These are phyloP conservation scores for Trametes maxima DNA, from an alignment of 768 basidiomycete genomes.

Conservation along the genomic window DNA sequence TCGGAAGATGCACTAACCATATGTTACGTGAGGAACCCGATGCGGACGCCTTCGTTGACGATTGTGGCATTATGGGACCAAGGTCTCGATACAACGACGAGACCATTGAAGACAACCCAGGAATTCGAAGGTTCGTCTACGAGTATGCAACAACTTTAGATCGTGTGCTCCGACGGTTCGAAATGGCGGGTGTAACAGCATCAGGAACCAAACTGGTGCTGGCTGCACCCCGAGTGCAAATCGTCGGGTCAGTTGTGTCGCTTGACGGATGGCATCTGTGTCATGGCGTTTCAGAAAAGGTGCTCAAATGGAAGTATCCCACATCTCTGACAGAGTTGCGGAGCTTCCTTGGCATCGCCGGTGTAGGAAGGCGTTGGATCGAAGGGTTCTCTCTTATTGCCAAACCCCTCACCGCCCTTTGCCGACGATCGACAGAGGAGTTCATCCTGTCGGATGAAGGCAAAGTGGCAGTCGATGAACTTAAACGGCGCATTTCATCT, in stretches of 20 bases:
- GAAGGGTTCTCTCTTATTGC: background rate
- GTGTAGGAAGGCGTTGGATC: background rate
- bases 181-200: conserved; percentile 34
- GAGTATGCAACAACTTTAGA: conserved; percentile 31
- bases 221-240: conserved; percentile 23
- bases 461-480: background rate
- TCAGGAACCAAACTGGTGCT: conserved; percentile 36
- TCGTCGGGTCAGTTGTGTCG: conserved; percentile 36
- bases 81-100: conserved; percentile 16
- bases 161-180: conserved; percentile 27
- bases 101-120: conserved; percentile 9
- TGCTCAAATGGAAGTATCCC: conserved; percentile 32
- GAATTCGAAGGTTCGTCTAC: conserved; percentile 35
- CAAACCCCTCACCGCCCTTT: background rate
- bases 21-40: background rate
- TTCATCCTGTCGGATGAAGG: background rate
- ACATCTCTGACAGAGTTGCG: conserved; percentile 1
- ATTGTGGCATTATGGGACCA: conserved; percentile 27
- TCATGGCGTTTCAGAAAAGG: conserved; percentile 28
- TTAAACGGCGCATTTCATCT: background rate
- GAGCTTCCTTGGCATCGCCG: background rate
- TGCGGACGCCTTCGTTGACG: conserved; percentile 29
- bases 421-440: background rate
- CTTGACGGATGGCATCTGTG: conserved; percentile 36
- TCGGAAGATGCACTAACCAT: background rate